Conservation (phyloP, 2,329 filamentous ascomycete genomes). For the Pyricularia pennisetigena region DNA sequence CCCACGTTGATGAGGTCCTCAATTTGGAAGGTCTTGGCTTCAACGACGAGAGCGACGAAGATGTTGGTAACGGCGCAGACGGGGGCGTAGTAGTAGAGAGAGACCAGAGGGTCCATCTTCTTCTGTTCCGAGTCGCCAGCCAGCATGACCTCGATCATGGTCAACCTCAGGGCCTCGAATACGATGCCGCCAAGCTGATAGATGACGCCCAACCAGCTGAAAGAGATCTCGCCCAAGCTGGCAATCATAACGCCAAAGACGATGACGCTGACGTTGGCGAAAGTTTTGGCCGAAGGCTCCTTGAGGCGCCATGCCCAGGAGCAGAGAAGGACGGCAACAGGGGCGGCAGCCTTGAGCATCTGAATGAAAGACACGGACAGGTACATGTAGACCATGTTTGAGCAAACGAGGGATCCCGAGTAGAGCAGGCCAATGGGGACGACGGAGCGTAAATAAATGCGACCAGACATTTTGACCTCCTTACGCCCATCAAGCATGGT, state of each 20-base stretch:
- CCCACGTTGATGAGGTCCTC: conserved; percentile 58
- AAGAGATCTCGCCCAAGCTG: conserved; percentile 55
- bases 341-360: conserved; percentile 80
- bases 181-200: conserved; percentile 67
- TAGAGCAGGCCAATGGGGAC: conserved; percentile 91
- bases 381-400: conserved; percentile 89
- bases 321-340: conserved; percentile 55
- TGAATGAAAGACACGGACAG: conserved; percentile 93
- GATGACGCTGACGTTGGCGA: conserved; percentile 41
- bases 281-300: conserved; percentile 30
- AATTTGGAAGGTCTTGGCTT: conserved; percentile 56
- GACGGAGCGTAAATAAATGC: conserved; percentile 82
- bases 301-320: conserved; percentile 51
- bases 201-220: conserved; percentile 54
- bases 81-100: conserved; percentile 83
- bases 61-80: conserved; percentile 77
- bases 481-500: conserved; percentile 83
- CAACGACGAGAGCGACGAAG: conserved; percentile 57
- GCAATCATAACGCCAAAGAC: conserved; percentile 42
- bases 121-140: conserved; percentile 32
- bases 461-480: conserved; percentile 89
- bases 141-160: conserved; percentile 79
- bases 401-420: conserved; percentile 85
- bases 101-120: conserved; percentile 84
- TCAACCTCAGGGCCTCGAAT: conserved; percentile 72